These are phyloP conservation scores for Scheffersomyces ergatensis DNA, from an alignment of 805 yeast genomes.

Conservation along the genomic window DNA sequence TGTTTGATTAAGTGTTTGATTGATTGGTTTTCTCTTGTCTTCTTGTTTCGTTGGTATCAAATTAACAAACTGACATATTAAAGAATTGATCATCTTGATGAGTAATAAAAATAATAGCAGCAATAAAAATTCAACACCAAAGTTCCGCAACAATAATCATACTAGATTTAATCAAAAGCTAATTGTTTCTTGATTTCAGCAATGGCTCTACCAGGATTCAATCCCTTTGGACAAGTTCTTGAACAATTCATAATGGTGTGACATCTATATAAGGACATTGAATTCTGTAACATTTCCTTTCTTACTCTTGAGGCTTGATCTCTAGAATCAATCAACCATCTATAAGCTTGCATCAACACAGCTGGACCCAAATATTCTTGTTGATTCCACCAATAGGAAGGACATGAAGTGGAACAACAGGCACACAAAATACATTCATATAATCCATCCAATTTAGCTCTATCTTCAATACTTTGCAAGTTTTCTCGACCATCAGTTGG, in stretches of 20 bases:
- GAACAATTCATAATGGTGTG: slow-evolving; percentile 99
- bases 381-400: slow-evolving; percentile 99
- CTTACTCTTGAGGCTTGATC: slow-evolving; percentile 84
- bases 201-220: slow-evolving; percentile 96
- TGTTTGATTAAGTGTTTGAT: no score
- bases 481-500: slow-evolving; percentile 94
- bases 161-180: slow-evolving; percentile 60
- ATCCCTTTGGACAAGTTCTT: slow-evolving; percentile 96
- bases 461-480: slow-evolving; percentile 85
- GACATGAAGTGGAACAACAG: slow-evolving; percentile 98
- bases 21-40: no score
- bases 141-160: not conserved
- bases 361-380: slow-evolving; percentile 99
- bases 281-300: slow-evolving; percentile 88
- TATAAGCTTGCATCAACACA: slow-evolving; percentile 97
- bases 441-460: slow-evolving; percentile 95
- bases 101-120: no score
- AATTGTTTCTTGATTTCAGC: slow-evolving; percentile 94
- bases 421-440: slow-evolving; percentile 98
- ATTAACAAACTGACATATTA: no score
- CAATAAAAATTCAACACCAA: no score
- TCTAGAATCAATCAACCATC: slow-evolving; percentile 98
- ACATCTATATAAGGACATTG: slow-evolving; percentile 97
- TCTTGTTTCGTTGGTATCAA: no score
- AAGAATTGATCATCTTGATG: no score